Conservation (phyloP, 805 yeast genomes). For the Yarrowia deformans region DNA sequence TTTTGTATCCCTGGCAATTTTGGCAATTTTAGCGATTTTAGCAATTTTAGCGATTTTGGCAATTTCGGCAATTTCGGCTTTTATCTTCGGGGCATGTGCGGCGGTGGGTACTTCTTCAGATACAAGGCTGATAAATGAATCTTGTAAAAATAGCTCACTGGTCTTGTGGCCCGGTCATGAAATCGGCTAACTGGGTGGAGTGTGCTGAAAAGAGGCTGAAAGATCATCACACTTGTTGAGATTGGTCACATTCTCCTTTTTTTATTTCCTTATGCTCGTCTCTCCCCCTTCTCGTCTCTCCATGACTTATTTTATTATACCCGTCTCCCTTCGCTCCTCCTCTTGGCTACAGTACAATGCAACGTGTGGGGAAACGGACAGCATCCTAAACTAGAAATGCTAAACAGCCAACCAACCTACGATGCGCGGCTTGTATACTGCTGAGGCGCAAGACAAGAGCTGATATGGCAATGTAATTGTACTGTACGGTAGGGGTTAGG, state of each 20-base stretch:
- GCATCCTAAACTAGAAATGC: constrained; percentile 25
- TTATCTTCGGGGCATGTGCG: neutral
- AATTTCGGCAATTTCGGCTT: no score
- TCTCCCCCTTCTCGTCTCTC: neutral
- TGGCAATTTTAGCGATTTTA: no score
- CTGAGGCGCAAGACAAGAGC: constrained; percentile 18
- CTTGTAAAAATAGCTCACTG: constrained; percentile 1
- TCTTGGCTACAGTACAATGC: constrained; percentile 10
- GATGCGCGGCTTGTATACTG: constrained; percentile 28
- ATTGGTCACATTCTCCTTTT: no score
- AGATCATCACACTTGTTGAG: no score
- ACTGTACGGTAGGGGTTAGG: neutral
- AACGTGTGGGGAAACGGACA: constrained; percentile 34
- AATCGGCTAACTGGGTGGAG: neutral
- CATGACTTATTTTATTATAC: neutral
- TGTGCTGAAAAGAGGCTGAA: no score
- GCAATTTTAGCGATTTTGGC: no score
- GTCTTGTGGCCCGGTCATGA: neutral
- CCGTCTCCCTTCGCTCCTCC: constrained; percentile 7
- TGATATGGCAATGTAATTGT: constrained; percentile 13
- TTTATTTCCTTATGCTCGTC: no score
- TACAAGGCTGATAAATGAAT: no score
- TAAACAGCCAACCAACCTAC: constrained; percentile 17
- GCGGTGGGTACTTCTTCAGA: neutral
- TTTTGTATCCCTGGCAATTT: neutral